Evolutionary conservation across 345 rosid species (phyloP), one percentile per base, ranked within the genome.

Genomic region (Laguncularia racemosa): DNA sequence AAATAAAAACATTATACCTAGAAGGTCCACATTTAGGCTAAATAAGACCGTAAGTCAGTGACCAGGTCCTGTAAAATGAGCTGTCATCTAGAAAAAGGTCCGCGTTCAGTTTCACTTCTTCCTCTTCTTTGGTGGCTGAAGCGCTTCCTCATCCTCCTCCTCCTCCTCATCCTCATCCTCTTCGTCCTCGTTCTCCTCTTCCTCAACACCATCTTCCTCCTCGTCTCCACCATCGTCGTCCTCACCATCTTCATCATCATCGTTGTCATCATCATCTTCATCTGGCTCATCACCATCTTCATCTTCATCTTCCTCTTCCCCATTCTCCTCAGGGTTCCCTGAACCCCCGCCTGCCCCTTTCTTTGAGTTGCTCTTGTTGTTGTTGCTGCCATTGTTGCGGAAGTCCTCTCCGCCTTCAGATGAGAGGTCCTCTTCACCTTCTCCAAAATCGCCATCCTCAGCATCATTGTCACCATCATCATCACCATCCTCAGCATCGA

Each of bases 61-160:
- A 33, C 40, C 11, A 33, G 40, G 40, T 33, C 40, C 9, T 33
- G 40, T 33, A 7, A 33, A 33, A 33, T 33, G 40, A 33, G 40
- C 40, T 33, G 40, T 33, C 11, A 33, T 33, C 40, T 33, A 33
- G 40, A 7, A 7, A 33, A 33, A 7, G 40, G 40, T 9, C 40
- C 11, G 40, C 4, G 40, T 33, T 54, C 58, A 46, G 49, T 18
- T 61, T 83, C 73, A 88, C 93, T 88, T 88, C 96, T 85, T 88
- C 76, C 95, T 88, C 81, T 88, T 88, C 82, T 88, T 88, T 6
- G 96, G 96, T 2, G 96, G 96, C 78, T 85, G 96, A 23, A 85
- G 84, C 0, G 96, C 78, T 45, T 81, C 96, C 66, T 88, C 96
- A 0, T 88, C 89, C 2, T 85, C 96, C 0, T 88, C 96, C 16